phyloP scores from a whole-genome alignment of 2,329 filamentous ascomycete species.

The Trichoderma hamatum region DNA sequence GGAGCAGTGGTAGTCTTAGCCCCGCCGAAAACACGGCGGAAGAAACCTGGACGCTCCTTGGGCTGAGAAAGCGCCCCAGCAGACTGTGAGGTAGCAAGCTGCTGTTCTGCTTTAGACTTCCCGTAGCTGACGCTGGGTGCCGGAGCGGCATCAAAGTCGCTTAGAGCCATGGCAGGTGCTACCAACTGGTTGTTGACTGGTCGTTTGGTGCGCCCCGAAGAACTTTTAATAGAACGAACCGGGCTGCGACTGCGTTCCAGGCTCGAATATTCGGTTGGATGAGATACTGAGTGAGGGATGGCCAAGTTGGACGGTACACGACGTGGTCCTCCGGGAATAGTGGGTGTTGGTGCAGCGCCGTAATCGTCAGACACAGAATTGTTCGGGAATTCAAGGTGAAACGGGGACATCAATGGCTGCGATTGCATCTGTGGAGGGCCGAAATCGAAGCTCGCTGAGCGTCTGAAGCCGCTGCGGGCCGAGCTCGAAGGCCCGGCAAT shows the following conservation, averaged over 20 bases:
- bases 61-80: constrained; percentile 48
- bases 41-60: constrained; percentile 83
- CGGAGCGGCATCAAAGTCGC: constrained; percentile 57
- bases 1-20: constrained; percentile 53
- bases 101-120: constrained; percentile 55
- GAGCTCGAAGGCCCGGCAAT: constrained; percentile 61
- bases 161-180: constrained; percentile 37
- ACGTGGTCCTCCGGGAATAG: constrained; percentile 78
- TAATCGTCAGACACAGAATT: constrained; percentile 59
- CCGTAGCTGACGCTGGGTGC: constrained; percentile 62
- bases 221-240: constrained; percentile 57
- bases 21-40: constrained; percentile 86
- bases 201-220: constrained; percentile 42
- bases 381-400: constrained; percentile 55
- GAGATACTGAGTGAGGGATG: constrained; percentile 43
- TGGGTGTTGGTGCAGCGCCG: constrained; percentile 85
- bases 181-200: constrained; percentile 34
- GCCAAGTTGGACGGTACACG: constrained; percentile 44
- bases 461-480: constrained; percentile 51
- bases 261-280: constrained; percentile 44
- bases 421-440: constrained; percentile 39
- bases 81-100: constrained; percentile 45
- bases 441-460: constrained; percentile 77
- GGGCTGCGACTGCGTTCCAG: constrained; percentile 61
- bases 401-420: constrained; percentile 40